These are phyloP conservation scores for Phallus indusiatus DNA, from an alignment of 768 basidiomycete genomes.

Conservation along the genomic window DNA sequence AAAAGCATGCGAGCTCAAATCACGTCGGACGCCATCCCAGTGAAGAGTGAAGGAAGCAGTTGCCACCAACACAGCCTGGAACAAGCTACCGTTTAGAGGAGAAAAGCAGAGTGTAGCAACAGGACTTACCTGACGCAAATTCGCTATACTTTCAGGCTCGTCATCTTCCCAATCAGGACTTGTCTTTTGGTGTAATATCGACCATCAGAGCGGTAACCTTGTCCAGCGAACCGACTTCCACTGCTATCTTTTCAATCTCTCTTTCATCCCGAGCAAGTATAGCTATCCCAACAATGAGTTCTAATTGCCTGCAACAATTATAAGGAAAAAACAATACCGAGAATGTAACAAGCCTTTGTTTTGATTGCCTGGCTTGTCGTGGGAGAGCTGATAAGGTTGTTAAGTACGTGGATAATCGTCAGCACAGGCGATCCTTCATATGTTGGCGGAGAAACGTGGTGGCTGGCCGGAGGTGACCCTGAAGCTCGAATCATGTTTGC, in stretches of 20 bases:
- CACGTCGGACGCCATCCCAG: slow-evolving; percentile 61
- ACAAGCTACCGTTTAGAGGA: background rate
- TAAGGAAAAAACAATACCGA: slow-evolving; percentile 38
- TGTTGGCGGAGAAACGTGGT: slow-evolving; percentile 20
- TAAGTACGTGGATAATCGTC: slow-evolving; percentile 63
- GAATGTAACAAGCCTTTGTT: slow-evolving; percentile 64
- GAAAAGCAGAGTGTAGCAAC: background rate
- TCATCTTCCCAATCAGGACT: slow-evolving; percentile 56
- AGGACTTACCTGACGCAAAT: slow-evolving; percentile 52
- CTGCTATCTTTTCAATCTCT: slow-evolving; percentile 55
- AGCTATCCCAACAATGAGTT: slow-evolving; percentile 17
- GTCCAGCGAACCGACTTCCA: slow-evolving; percentile 57
- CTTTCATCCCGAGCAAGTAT: slow-evolving; percentile 64
- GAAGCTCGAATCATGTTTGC: slow-evolving; percentile 54
- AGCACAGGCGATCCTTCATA: slow-evolving; percentile 38
- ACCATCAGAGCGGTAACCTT: slow-evolving; percentile 44
- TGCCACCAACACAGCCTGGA: slow-evolving; percentile 62
- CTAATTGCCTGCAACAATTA: background rate
- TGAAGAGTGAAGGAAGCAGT: slow-evolving; percentile 66
- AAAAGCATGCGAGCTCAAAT: slow-evolving; percentile 46
- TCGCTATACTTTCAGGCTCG: slow-evolving; percentile 48
- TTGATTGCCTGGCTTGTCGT: slow-evolving; percentile 34
- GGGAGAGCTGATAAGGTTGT: slow-evolving; percentile 42
- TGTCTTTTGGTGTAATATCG: slow-evolving; percentile 41
- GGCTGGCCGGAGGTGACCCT: slow-evolving; percentile 11